phyloP scores from a whole-genome alignment of 148 eudicot genomes.

The Polygonum aviculare region DNA sequence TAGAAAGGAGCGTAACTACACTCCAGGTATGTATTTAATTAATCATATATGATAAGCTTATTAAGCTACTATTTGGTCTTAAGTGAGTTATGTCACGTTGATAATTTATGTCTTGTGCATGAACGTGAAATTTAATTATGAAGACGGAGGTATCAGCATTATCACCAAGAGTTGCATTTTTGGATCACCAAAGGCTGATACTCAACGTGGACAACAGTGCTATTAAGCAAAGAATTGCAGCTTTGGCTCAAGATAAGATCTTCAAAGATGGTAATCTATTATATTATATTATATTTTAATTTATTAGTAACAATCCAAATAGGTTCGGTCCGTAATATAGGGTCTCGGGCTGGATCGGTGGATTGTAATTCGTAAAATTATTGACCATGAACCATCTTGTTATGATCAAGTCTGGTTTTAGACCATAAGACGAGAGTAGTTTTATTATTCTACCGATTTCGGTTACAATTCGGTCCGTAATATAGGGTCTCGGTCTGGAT shows the following conservation, averaged over 20 bases:
- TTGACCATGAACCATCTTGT: too few relatives aligned
- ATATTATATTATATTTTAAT: neutral
- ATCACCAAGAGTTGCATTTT: constrained; percentile 87
- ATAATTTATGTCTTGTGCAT: neutral
- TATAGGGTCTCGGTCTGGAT: too few relatives aligned
- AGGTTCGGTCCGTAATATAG: too few relatives aligned
- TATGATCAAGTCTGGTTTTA: too few relatives aligned
- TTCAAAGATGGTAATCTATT: constrained; percentile 72
- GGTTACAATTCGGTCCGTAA: too few relatives aligned
- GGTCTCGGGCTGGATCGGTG: too few relatives aligned
- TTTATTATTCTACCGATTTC: too few relatives aligned
- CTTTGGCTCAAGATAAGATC: constrained; percentile 84
- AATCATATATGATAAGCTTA: neutral
- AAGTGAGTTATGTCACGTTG: neutral
- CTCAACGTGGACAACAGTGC: constrained; percentile 83
- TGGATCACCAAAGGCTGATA: constrained; percentile 86
- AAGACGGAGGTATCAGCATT: constrained; percentile 90
- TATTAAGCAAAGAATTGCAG: constrained; percentile 89
- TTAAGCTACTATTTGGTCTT: neutral
- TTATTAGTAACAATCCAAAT: too few relatives aligned
- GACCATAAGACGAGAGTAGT: too few relatives aligned
- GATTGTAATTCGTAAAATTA: too few relatives aligned
- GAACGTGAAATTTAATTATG: constrained; percentile 4
- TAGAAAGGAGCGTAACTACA: constrained; percentile 78
- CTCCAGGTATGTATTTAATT: constrained; percentile 45